These are phyloP conservation scores for Angomonas ambiguus DNA, from an alignment of 208 protist species.

Conservation along the genomic window DNA sequence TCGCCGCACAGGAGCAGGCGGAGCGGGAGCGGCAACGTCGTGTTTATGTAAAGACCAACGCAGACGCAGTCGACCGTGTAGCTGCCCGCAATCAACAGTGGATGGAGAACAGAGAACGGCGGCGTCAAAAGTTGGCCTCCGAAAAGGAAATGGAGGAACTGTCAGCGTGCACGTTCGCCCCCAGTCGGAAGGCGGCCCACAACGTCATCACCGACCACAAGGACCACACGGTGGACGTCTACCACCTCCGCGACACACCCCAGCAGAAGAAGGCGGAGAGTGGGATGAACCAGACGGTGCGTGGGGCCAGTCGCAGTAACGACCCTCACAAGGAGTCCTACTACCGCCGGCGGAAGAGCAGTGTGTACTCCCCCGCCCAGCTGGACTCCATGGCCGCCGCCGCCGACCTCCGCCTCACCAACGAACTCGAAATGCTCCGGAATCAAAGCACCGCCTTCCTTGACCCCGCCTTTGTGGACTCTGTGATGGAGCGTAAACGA, in stretches of 20 bases:
- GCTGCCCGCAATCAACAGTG: conserved; percentile 39
- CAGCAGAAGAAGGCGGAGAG: too few relatives aligned
- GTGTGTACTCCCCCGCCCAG: conserved; percentile 8
- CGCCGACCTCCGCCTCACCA: conserved; percentile 53
- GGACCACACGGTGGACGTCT: conserved; percentile 7
- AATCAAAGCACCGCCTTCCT: conserved; percentile 32
- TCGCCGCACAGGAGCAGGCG: conserved; percentile 3
- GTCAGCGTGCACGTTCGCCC: conserved; percentile 41
- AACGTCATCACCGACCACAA: background rate
- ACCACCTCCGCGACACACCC: background rate
- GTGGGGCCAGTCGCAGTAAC: too few relatives aligned
- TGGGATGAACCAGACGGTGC: too few relatives aligned
- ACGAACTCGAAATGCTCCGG: conserved; percentile 70
- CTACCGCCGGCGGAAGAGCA: conserved; percentile 9
- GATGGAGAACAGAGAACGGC: conserved; percentile 19
- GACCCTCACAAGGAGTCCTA: background rate
- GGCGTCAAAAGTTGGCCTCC: background rate
- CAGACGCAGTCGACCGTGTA: conserved; percentile 17
- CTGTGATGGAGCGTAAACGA: conserved; percentile 5
- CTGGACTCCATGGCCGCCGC: conserved; percentile 42
- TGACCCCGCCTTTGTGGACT: conserved; percentile 18
- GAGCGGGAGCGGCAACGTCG: conserved; percentile 12
- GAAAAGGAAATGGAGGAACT: conserved; percentile 15
- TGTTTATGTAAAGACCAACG: background rate
- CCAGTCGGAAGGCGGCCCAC: conserved; percentile 18